Base-by-base conservation (phyloP, 2,329 filamentous ascomycete species). In the Trichoderma aggressivum region DNA sequence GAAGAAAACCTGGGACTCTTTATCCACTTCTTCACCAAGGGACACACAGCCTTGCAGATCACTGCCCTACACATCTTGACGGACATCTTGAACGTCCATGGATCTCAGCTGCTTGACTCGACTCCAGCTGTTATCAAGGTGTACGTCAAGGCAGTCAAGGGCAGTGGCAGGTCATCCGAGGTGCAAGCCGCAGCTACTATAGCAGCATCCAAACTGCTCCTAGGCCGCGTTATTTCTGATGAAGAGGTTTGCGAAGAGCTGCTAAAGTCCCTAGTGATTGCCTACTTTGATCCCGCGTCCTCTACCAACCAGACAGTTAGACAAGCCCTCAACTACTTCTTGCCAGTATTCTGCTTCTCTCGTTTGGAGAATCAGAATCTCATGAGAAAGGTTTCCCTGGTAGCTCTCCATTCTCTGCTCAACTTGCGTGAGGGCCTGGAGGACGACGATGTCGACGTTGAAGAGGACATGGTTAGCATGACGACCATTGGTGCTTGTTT, bases 1-100 rank as follows among this genome's bases (percentile, higher is more conserved):
- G 91, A 95, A 78, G 94, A 97, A 80, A 98, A 99, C 79, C 85
- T 98, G 74, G 91, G 90, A 0, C 87, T 99, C 3, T 99, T 99
- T 82, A 92, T 98, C 80, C 94, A 97, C 80, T 98, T 97, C 84
- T 98, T 97, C 83, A 92, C 86, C 81, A 97, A 97, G 83, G 96
- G 96, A 1, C 94, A 98, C 78, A 90, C 96, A 11, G 90, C 91
- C 0, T 86, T 99, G 50, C 95, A 98, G 80, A 92, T 95, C 64
- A 97, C 94, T 10, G 92, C 94, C 0, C 83, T 98, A 36, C 94
- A 98, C 74, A 97, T 97, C 73, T 87, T 99, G 36, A 94, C 94
- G 11, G 96, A 99, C 80, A 95, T 98, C 75, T 86, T 98, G 62
- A 94, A 94, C 67, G 93, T 94, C 1, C 94, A 98, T 78, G 94